Evolutionary conservation across 495 filamentous ascomycete genomes (phyloP), one percentile per base, ranked within the genome.

Genomic region (Neurospora sp.): DNA sequence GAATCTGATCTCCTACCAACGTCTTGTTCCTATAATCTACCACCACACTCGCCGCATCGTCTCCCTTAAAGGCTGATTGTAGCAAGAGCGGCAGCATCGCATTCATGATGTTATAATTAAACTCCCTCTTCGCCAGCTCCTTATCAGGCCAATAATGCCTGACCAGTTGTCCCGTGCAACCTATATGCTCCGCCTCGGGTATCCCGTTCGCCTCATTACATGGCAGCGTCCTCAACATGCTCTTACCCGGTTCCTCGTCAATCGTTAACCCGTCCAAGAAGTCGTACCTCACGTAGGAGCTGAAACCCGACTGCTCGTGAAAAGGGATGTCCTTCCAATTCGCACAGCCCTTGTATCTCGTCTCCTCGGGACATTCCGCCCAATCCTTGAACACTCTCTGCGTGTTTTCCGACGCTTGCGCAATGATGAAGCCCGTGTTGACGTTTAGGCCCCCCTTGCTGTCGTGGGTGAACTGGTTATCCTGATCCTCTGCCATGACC

Each of bases 401-500:
- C 39, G 78, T 76, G n/a, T 77, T 77, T 1, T 78, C 73, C 37
- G 74, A 66, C 4, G 77, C 72, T 71, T 79, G 79, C 4, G 79
- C 76, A 21, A 81, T 77, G 73, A 81, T 79, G 74, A 81, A 79
- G n/a, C 79, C 78, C 39, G 77, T 70, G 74, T 81, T 81, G 71
- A 79, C n/a, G 59, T 79, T 79, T 59, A 76, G 31, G 19, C 69
- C 71, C 17, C 66, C 54, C 7, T 40, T 45, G n/a, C 69, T 2
- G 71, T 81, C 79, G 3, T 69, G 54, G 54, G 79, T 81, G 70
- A 54, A 19, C 5, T 74, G 70, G 45, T 37, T 77, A 9, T 74
- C 40, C 3, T 82, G 81, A 48, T 86, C 84, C 40, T 81, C 73
- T 48, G 86, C 81, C 80, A 87, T 81, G 71, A 85, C 83, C 59